A percentile compares a stretch with the other conserved stretches of the same genome.
phyloP scores from a whole-genome alignment of 148 eudicot genomes.

The Agrostemma githago region DNA sequence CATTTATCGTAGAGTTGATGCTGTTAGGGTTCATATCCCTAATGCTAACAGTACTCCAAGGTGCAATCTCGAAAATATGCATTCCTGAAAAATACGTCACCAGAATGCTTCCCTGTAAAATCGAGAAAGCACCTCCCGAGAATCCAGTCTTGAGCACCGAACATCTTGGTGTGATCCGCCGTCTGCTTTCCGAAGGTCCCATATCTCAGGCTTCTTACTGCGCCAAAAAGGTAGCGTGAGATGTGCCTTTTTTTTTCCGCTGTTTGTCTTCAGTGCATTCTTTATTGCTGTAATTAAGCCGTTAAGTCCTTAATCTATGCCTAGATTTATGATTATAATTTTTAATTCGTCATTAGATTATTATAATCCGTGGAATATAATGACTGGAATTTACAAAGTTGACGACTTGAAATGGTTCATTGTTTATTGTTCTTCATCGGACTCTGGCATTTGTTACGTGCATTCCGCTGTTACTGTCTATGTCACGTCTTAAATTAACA shows the following conservation, averaged over 20 bases:
- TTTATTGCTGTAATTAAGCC: conserved; percentile 8
- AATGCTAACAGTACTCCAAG: conserved; percentile 75
- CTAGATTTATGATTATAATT: conserved; percentile 9
- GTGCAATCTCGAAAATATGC: conserved; percentile 55
- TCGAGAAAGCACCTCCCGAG: neutral
- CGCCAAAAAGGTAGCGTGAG: conserved; percentile 31
- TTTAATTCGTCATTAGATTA: neutral
- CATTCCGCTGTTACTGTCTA: neutral
- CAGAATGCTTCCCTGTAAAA: conserved; percentile 70
- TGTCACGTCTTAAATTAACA: neutral
- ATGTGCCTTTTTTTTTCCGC: neutral
- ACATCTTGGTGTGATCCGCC: conserved; percentile 31
- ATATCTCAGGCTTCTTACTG: conserved; percentile 31
- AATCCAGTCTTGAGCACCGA: neutral
- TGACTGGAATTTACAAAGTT: conserved; percentile 1
- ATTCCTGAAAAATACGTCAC: conserved; percentile 35
- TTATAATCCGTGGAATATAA: neutral
- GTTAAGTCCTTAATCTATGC: conserved; percentile 4
- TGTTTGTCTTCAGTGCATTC: neutral
- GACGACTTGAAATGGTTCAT: conserved; percentile 8
- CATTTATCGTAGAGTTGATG: conserved; percentile 70
- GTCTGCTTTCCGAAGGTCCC: conserved; percentile 28
- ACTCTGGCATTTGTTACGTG: neutral
- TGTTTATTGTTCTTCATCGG: neutral
- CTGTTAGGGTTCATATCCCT: conserved; percentile 89